Evolutionary conservation across 2,329 filamentous ascomycete genomes (phyloP), one percentile per base, ranked within the genome.

Genomic region (Neofusicoccum kwambonambiense): DNA sequence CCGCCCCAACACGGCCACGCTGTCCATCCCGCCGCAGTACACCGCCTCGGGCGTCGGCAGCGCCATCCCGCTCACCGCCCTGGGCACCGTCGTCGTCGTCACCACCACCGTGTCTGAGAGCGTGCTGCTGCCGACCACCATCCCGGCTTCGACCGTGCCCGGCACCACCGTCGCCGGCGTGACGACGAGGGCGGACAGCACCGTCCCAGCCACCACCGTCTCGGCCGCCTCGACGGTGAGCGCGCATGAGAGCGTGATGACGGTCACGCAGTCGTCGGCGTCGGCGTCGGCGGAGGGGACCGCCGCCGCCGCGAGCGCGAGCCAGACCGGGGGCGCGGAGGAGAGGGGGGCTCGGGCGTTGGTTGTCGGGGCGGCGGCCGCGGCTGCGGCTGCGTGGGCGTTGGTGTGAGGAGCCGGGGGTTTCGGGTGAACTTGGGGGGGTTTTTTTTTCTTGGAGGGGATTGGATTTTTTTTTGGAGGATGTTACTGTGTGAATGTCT

Each of bases 41-140:
- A 84, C 82, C 0, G 79, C 75, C 15, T 74, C 75, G 1, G 82
- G 82, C 13, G 76, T 81, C 2, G 82, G 81, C 6, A 77, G 72
- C 17, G 81, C 80, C 0, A 80, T 84, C 45, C 81, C 82, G 0
- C 75, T 76, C 0, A 78, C 75, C 8, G 77, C 75, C 50, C 70
- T 84, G 9, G 82, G 79, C 15, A 76, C 73, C 11, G 64, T 76
- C 9, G 67, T 77, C 4, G 75, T 76, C 0, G 69, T 74, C 35
- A 80, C 73, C 1, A 76, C 75, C 4, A 74, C 71, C 0, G 69
- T 75, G 39, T 67, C 70, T 8, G 3, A 64, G 47, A 61, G 4
- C 27, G 27, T 31, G 27, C 27, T 31, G 27, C 27, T 1, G 4
- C 27, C 45, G 9, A 44, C 37, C 34, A 3, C n/a, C 4, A 13